Evolutionary conservation across 331 rosid species (phyloP), one percentile per base, ranked within the genome.

Genomic region (Ulmus americana): DNA sequence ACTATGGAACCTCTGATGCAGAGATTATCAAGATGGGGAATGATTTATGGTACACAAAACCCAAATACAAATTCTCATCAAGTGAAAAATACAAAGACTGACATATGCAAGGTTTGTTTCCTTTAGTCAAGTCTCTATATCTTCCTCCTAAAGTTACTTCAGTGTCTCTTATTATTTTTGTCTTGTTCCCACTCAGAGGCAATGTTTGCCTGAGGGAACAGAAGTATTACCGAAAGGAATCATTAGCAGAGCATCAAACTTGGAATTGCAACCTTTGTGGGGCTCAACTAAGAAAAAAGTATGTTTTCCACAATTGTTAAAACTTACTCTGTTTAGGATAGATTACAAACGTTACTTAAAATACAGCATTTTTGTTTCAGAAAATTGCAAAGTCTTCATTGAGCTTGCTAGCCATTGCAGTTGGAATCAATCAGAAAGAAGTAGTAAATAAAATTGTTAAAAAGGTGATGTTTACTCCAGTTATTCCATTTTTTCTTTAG

Each of bases 351-450:
- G 7, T 48, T 39, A n/a, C 18, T 11, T 40, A 50, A 46, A n/a
- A 61, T 55, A 45, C 39, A 28, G 12, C 28, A 11, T 69, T 59
- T 45, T 46, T 69, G 9, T 67, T 52, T 39, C 88, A 91, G 95
- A 70, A 40, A 59, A 70, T 39, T 58, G 67, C 76, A 28, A 84
- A 64, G 49, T 75, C 45, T 63, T 77, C 94, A 10, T 57, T 59
- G 81, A 88, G 78, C 81, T 80, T 91, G 82, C 75, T 91, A 85
- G 96, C 95, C 22, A 83, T 91, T 57, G 77, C 97, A 38, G 94
- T 82, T 65, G 97, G 97, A 70, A 81, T 88, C 67, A 85, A 76
- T 48, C 97, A 92, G 74, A 92, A 85, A 80, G 79, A 77, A 47
- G 50, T 86, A 59, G 96, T 92, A 12, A 79, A 81, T 65, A 65